Conservation (phyloP, 2,329 filamentous ascomycete genomes). For the Pseudocercospora macadamiae region DNA sequence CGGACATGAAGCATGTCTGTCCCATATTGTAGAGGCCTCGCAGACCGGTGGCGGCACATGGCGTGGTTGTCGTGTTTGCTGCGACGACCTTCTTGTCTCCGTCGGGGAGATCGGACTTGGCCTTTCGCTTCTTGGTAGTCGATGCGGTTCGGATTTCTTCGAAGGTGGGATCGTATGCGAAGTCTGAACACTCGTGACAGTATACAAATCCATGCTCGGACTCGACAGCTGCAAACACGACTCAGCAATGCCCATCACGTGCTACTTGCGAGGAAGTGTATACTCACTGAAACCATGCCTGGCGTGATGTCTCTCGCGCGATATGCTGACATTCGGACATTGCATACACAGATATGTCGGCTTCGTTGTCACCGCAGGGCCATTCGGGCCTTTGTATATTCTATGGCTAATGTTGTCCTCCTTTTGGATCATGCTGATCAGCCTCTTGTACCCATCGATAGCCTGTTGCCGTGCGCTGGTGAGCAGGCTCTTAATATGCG, state of each 20-base stretch:
- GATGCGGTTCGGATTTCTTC: slow-evolving; percentile 70
- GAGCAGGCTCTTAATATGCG: slow-evolving; percentile 58
- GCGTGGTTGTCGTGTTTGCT: slow-evolving; percentile 75
- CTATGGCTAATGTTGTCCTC: slow-evolving; percentile 67
- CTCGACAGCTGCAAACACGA: slow-evolving; percentile 67
- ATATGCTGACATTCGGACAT: slow-evolving; percentile 69
- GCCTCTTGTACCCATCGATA: slow-evolving; percentile 71
- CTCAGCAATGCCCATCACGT: slow-evolving; percentile 30
- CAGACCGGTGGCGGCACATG: slow-evolving; percentile 84
- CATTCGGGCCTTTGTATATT: slow-evolving; percentile 58
- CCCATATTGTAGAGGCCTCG: slow-evolving; percentile 96
- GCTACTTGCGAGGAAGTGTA: background rate
- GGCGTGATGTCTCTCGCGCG: slow-evolving; percentile 72
- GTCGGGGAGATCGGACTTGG: slow-evolving; percentile 47
- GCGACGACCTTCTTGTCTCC: slow-evolving; percentile 72
- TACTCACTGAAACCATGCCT: slow-evolving; percentile 71
- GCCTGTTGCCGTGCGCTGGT: slow-evolving; percentile 69
- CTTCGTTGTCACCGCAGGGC: slow-evolving; percentile 27
- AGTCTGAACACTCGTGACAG: slow-evolving; percentile 80
- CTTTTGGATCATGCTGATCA: slow-evolving; percentile 73
- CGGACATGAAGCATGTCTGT: slow-evolving; percentile 98
- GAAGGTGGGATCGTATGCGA: slow-evolving; percentile 79
- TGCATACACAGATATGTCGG: slow-evolving; percentile 68
- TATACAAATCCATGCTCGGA: slow-evolving; percentile 74
- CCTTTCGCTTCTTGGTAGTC: slow-evolving; percentile 67